phyloP scores from a whole-genome alignment of 768 basidiomycete species.

The Punctularia strigosozonata region DNA sequence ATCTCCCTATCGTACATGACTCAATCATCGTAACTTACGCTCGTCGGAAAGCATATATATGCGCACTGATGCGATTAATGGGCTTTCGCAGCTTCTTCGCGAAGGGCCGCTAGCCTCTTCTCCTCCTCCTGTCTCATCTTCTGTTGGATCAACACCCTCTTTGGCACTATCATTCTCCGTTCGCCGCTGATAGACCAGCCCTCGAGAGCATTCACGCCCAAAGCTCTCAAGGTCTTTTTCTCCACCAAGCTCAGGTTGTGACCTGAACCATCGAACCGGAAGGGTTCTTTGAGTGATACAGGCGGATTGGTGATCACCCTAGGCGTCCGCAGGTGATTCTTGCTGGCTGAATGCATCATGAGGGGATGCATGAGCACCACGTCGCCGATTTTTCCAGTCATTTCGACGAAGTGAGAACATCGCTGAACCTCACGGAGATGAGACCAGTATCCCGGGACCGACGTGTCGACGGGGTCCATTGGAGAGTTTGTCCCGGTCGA shows the following conservation, averaged over 20 bases:
- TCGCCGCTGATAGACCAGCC: constrained; percentile 37
- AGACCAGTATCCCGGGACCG: constrained; percentile 33
- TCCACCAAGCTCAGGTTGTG: constrained; percentile 39
- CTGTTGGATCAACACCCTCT: constrained; percentile 28
- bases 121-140: constrained; percentile 40
- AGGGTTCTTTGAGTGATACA: constrained; percentile 40
- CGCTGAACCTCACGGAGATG: constrained; percentile 30
- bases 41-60: too few relatives aligned
- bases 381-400: constrained; percentile 52
- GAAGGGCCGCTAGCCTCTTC: constrained; percentile 25
- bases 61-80: too few relatives aligned
- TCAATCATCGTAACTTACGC: too few relatives aligned
- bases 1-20: too few relatives aligned
- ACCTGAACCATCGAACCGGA: constrained; percentile 24
- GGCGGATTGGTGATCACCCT: constrained; percentile 60
- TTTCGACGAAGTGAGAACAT: constrained; percentile 35
- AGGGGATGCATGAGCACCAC: constrained; percentile 53
- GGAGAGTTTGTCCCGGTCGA: constrained; percentile 22
- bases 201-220: constrained; percentile 34
- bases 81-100: too few relatives aligned
- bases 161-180: constrained; percentile 34
- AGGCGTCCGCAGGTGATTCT: constrained; percentile 42
- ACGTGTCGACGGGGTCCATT: constrained; percentile 15
- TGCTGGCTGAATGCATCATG: constrained; percentile 55
- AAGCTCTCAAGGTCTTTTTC: constrained; percentile 40